phyloP scores from a whole-genome alignment of 2,329 filamentous ascomycete genomes.

The Orbilia oligospora region DNA sequence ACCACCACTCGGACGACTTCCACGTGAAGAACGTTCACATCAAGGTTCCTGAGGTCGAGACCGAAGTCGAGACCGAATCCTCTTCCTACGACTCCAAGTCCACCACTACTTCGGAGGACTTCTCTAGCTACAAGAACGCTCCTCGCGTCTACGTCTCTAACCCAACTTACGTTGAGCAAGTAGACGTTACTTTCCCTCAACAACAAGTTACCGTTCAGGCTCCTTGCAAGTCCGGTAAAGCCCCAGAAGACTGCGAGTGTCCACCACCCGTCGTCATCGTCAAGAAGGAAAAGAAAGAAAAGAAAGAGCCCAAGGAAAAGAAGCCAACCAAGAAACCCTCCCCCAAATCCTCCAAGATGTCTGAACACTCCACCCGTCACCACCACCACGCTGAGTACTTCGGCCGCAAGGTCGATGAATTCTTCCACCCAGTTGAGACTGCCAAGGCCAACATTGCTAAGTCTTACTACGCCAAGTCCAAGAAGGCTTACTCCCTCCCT shows the following conservation, averaged over 20 bases:
- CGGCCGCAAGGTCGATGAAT: constrained; percentile 65
- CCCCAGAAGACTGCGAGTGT: constrained; percentile 43
- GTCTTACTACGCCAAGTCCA: constrained; percentile 66
- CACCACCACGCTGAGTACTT: constrained; percentile 61
- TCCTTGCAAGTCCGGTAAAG: constrained; percentile 54
- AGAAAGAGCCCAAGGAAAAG: constrained; percentile 43
- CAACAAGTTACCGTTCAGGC: constrained; percentile 21
- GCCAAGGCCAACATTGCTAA: constrained; percentile 50
- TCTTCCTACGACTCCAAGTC: constrained; percentile 57
- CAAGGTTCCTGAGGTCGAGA: constrained; percentile 47
- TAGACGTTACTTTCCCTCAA: constrained; percentile 53
- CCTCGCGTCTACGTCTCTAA: constrained; percentile 55
- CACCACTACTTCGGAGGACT: constrained; percentile 45
- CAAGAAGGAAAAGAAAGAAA: constrained; percentile 45
- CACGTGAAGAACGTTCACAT: constrained; percentile 66
- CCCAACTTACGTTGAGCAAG: constrained; percentile 57
- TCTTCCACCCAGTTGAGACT: constrained; percentile 56
- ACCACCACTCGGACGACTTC: constrained; percentile 59
- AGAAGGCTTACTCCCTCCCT: constrained; percentile 63
- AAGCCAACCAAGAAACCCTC: constrained; percentile 28
- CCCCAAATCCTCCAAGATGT: constrained; percentile 47
- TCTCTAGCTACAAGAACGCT: constrained; percentile 9
- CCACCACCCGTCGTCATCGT: constrained; percentile 47
- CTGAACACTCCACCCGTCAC: constrained; percentile 36
- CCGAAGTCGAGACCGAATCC: constrained; percentile 50